Conservation (phyloP, 2,329 filamentous ascomycete species). For the Ophiostoma montium region DNA sequence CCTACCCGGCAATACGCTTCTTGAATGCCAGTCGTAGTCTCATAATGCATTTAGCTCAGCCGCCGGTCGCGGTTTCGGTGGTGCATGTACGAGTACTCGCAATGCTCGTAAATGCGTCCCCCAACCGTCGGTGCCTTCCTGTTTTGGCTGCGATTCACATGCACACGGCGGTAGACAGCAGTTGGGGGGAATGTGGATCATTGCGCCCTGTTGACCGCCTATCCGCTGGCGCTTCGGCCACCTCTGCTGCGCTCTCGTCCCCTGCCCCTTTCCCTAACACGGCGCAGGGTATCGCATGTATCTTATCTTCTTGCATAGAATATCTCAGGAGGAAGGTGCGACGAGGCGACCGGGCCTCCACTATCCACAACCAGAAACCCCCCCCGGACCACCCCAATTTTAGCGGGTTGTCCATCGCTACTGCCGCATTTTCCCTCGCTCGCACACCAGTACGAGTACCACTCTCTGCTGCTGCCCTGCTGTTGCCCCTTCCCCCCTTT, state of each 20-base stretch:
- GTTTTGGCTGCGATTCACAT: too few relatives aligned
- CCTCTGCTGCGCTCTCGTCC: background rate
- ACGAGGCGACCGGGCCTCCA: background rate
- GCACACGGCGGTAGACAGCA: too few relatives aligned
- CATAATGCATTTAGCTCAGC: too few relatives aligned
- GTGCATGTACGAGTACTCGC: too few relatives aligned
- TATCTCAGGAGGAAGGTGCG: background rate
- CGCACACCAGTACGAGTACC: background rate
- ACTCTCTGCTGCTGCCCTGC: background rate
- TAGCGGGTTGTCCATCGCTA: background rate
- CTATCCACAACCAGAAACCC: background rate
- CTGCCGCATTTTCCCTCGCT: constrained; percentile 1
- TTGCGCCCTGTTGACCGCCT: background rate
- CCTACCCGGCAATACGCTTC: too few relatives aligned
- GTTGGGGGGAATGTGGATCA: too few relatives aligned
- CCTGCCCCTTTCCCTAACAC: background rate
- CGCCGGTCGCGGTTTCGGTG: too few relatives aligned
- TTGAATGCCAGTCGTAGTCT: too few relatives aligned
- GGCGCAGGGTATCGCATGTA: background rate
- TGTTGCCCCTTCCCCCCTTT: too few relatives aligned
- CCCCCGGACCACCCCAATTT: background rate
- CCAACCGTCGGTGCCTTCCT: too few relatives aligned
- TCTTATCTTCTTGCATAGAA: background rate
- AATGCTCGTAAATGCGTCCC: too few relatives aligned
- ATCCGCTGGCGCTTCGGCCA: background rate